Conservation (phyloP, 2,329 filamentous ascomycete genomes). For the Nigrospora osmanthi region DNA sequence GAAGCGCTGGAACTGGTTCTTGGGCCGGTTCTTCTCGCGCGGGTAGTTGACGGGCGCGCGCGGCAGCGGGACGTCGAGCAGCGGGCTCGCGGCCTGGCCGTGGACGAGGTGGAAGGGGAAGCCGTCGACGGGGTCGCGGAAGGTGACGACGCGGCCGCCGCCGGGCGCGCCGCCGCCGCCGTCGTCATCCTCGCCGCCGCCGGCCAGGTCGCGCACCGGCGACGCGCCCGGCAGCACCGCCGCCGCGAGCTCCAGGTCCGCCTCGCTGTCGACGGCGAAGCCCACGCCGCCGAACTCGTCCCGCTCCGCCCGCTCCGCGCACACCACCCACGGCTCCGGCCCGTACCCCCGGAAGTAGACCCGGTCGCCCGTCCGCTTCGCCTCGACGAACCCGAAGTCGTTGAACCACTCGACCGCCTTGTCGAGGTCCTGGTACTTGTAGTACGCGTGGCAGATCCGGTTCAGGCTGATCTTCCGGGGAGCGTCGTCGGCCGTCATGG, state of each 20-base stretch:
- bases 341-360: slow-evolving; percentile 57
- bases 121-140: slow-evolving; percentile 44
- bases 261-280: slow-evolving; percentile 48
- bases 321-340: slow-evolving; percentile 50
- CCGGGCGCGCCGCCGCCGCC: no score
- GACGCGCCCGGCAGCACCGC: slow-evolving; percentile 37
- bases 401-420: slow-evolving; percentile 31
- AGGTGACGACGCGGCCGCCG: slow-evolving; percentile 42
- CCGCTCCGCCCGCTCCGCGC: slow-evolving; percentile 36
- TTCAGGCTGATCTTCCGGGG: slow-evolving; percentile 20
- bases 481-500: slow-evolving; percentile 12
- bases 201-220: slow-evolving; percentile 35
- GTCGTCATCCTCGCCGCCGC: no score
- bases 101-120: slow-evolving; percentile 51
- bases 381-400: slow-evolving; percentile 39
- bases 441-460: slow-evolving; percentile 35
- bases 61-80: slow-evolving; percentile 27
- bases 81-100: slow-evolving; percentile 36
- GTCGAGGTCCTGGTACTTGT: slow-evolving; percentile 36
- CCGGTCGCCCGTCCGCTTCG: slow-evolving; percentile 27
- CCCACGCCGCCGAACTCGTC: slow-evolving; percentile 48
- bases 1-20: slow-evolving; percentile 44
- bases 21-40: slow-evolving; percentile 36
- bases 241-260: slow-evolving; percentile 44
- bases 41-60: slow-evolving; percentile 39